phyloP scores from a whole-genome alignment of 2,329 filamentous ascomycete species.

The Epichloe brachyelytri region DNA sequence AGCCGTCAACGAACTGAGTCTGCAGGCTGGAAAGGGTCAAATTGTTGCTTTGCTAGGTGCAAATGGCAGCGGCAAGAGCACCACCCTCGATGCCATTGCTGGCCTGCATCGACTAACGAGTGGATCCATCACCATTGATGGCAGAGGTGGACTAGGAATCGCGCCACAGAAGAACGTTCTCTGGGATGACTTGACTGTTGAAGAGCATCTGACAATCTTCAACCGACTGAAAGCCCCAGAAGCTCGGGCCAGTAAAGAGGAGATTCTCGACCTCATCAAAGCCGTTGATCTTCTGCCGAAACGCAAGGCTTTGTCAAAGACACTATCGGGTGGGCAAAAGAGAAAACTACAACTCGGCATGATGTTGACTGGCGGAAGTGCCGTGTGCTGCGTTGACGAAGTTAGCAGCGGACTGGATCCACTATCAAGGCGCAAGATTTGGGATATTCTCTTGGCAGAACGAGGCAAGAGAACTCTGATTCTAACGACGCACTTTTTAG shows the following conservation, averaged over 20 bases:
- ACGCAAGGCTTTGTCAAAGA: constrained; percentile 56
- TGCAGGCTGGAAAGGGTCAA: constrained; percentile 62
- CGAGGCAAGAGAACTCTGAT: constrained; percentile 72
- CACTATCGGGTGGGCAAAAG: constrained; percentile 83
- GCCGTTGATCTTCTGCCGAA: constrained; percentile 68
- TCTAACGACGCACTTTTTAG: constrained; percentile 84
- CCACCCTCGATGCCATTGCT: constrained; percentile 77
- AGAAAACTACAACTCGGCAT: constrained; percentile 84
- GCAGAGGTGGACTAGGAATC: constrained; percentile 67
- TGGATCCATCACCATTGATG: constrained; percentile 66
- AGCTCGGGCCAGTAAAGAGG: constrained; percentile 39
- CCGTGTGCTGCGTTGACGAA: constrained; percentile 83
- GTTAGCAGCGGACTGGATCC: constrained; percentile 83
- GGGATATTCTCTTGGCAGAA: constrained; percentile 83
- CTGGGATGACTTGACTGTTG: constrained; percentile 78
- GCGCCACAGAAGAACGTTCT: constrained; percentile 91
- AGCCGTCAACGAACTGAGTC: constrained; percentile 63
- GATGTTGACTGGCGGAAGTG: constrained; percentile 86
- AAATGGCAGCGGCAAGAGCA: constrained; percentile 84
- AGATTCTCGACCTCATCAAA: constrained; percentile 50
- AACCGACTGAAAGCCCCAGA: constrained; percentile 62
- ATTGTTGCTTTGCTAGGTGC: constrained; percentile 79
- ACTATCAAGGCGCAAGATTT: constrained; percentile 75
- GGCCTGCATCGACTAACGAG: constrained; percentile 66
- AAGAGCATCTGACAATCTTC: constrained; percentile 75